Percentiles rank a stretch among this genome's conserved stretches.
Evolutionary conservation across 2,329 filamentous ascomycete species (phyloP).

Genomic region (Blastomyces silverae): DNA sequence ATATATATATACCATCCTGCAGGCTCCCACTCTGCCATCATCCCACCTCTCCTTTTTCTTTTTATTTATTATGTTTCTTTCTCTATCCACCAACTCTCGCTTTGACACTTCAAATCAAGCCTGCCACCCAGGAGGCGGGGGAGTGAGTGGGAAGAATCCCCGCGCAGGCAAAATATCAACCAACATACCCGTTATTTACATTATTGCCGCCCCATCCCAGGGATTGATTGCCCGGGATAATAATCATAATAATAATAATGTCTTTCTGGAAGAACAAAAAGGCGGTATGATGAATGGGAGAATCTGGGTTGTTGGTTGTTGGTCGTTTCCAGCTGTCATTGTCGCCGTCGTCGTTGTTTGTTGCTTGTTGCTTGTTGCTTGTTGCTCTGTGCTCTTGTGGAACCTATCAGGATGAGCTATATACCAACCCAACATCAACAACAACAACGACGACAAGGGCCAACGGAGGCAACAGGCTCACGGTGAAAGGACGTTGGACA

Average conservation of each 20-base stretch:
- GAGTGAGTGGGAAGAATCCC: too few species aligned
- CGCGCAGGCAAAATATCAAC: too few species aligned
- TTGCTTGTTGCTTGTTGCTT: neutral
- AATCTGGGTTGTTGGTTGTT: neutral
- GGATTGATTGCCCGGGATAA: neutral
- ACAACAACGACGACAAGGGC: neutral
- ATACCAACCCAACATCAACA: neutral
- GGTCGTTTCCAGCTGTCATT: conserved; percentile 3
- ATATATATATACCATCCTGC: neutral
- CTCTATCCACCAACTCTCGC: too few species aligned
- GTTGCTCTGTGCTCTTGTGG: neutral
- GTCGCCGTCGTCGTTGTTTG: neutral
- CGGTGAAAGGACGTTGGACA: neutral
- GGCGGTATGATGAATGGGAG: neutral
- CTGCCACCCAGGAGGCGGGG: too few species aligned
- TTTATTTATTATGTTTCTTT: too few species aligned
- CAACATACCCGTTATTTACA: too few species aligned
- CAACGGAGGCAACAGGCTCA: neutral
- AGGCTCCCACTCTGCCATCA: neutral
- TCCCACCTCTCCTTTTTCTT: too few species aligned
- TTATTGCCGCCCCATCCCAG: neutral
- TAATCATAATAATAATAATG: neutral
- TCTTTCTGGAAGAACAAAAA: neutral
- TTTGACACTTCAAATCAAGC: too few species aligned
- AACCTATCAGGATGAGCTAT: conserved; percentile 7